phyloP scores from a whole-genome alignment of 2,329 filamentous ascomycete genomes.

The Penicillium freii region DNA sequence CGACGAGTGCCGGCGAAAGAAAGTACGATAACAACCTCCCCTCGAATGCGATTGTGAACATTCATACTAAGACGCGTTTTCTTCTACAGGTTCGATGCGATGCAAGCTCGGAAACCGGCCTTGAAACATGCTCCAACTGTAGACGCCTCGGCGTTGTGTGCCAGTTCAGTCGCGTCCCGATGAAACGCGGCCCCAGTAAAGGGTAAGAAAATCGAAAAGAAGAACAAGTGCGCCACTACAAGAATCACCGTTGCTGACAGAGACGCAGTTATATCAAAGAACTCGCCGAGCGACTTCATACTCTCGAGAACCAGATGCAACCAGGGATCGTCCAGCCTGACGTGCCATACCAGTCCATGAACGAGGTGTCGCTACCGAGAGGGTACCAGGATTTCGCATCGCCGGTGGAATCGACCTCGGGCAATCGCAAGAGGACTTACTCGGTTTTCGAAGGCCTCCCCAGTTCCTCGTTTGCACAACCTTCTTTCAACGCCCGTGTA shows the following conservation, averaged over 20 bases:
- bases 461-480: constrained; percentile 43
- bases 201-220: constrained; percentile 53
- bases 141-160: constrained; percentile 72
- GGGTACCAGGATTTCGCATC: constrained; percentile 55
- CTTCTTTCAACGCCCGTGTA: constrained; percentile 36
- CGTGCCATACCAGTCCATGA: constrained; percentile 45
- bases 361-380: constrained; percentile 42
- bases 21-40: constrained; percentile 45
- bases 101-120: constrained; percentile 69
- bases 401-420: constrained; percentile 44
- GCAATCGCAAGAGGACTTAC: constrained; percentile 49
- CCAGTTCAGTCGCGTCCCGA: constrained; percentile 80
- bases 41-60: constrained; percentile 15
- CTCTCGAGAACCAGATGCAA: constrained; percentile 73
- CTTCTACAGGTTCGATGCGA: constrained; percentile 71
- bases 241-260: constrained; percentile 18
- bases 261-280: constrained; percentile 78
- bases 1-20: constrained; percentile 85
- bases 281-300: constrained; percentile 78
- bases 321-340: constrained; percentile 41
- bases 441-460: constrained; percentile 50
- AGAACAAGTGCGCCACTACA: not conserved
- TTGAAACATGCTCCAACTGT: constrained; percentile 77
- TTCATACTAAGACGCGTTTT: constrained; percentile 21
- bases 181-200: constrained; percentile 87